Conservation (phyloP, 345 rosid species). For the Sisymbrium altissimum region DNA sequence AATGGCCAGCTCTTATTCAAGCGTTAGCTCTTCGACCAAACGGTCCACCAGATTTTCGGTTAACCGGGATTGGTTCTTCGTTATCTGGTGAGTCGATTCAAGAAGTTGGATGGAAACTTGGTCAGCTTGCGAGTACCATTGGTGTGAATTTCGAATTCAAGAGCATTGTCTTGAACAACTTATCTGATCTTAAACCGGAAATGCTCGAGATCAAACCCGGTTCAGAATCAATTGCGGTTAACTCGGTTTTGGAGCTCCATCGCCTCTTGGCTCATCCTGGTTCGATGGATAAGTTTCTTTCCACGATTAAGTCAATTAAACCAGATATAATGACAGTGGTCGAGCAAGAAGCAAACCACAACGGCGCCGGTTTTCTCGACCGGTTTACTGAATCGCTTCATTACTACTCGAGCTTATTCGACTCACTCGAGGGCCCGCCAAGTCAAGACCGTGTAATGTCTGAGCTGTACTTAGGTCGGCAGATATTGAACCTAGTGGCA, state of each 20-base stretch:
- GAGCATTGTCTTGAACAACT: slow-evolving; percentile 54
- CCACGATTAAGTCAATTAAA: slow-evolving; percentile 49
- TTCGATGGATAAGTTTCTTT: slow-evolving; percentile 54
- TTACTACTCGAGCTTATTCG: slow-evolving; percentile 81
- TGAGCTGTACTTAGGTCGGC: slow-evolving; percentile 70
- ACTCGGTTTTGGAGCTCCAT: slow-evolving; percentile 79
- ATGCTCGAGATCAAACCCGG: slow-evolving; percentile 60
- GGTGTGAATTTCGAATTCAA: slow-evolving; percentile 65
- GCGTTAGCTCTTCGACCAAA: slow-evolving; percentile 82
- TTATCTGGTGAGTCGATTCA: slow-evolving; percentile 58
- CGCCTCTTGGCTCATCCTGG: slow-evolving; percentile 57
- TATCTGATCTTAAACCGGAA: slow-evolving; percentile 69
- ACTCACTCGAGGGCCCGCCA: slow-evolving; percentile 69
- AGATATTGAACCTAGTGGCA: slow-evolving; percentile 81
- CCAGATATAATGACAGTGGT: slow-evolving; percentile 80
- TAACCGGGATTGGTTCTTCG: slow-evolving; percentile 86
- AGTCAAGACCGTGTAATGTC: slow-evolving; percentile 71
- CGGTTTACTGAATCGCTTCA: slow-evolving; percentile 81
- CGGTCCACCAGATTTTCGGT: slow-evolving; percentile 76
- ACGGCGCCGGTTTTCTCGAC: slow-evolving; percentile 61
- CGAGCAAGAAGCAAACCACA: slow-evolving; percentile 93
- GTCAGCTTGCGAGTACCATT: slow-evolving; percentile 58
- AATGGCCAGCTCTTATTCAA: slow-evolving; percentile 95
- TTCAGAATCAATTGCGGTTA: slow-evolving; percentile 66
- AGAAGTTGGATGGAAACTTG: slow-evolving; percentile 76